Base-by-base conservation (phyloP, 345 rosid genomes). In the Salix arbutifolia region DNA sequence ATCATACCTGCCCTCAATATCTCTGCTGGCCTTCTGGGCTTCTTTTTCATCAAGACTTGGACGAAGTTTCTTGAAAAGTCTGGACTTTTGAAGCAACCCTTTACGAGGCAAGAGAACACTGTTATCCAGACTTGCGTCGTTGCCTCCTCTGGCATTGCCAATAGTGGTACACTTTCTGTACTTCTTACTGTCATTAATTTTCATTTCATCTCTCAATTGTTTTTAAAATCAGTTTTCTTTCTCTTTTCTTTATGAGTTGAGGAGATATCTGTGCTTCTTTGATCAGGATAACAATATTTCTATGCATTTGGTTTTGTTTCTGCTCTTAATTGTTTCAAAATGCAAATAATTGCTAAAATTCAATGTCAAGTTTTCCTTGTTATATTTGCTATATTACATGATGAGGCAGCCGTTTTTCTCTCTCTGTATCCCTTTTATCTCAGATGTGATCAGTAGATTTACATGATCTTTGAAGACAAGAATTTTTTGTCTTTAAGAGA, bases 101-200 rank as follows among this genome's bases (percentile, higher is more conserved):
- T 78, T 46, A 78, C 81, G 5, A 58, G 81, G 8, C 81, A 78
- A 40, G 80, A 78, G 68, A 78, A 78, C 42, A 72, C 80, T 52
- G 80, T 77, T 9, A 77, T 77, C 19, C 80, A 77, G 75, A 77
- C 80, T 9, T 77, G 75, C n/a, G 76, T 78, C 8, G 80, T 78
- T 19, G 80, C 81, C 30, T 66, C 81, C 50, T 78, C 81, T 6
- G 81, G 81, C 73, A 78, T 78, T 1, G 81, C 81, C 52, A 73
- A 73, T 6, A 78, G 81, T 19, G 81, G 81, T 78, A 53, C 1
- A 26, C 18, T 18, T 11, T 26, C 19, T 42, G 14, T 11, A 58
- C 64, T 3, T 10, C 14, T 46, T 46, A 46, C 52, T 46, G 52
- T 4, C 52, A 46, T 46, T 46, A 46, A 46, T 46, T 14, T 14